These are phyloP conservation scores for Heliosperma pusillum DNA, from an alignment of 148 eudicot genomes.

Conservation along the genomic window DNA sequence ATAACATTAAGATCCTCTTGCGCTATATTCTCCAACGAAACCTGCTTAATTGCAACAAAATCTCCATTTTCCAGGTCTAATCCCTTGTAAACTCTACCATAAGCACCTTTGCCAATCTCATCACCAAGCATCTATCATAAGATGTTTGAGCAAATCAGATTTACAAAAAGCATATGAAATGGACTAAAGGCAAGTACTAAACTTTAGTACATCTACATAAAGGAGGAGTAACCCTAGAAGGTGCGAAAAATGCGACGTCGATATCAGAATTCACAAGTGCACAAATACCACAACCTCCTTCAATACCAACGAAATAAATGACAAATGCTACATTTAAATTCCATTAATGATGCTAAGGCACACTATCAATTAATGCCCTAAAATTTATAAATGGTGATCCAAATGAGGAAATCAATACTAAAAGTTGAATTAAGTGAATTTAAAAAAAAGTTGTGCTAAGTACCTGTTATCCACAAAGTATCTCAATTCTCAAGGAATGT, in stretches of 20 bases:
- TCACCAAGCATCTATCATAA: slow-evolving; percentile 81
- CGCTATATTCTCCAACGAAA: slow-evolving; percentile 92
- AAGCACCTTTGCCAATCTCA: slow-evolving; percentile 99
- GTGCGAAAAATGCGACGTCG: background rate
- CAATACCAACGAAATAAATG: background rate
- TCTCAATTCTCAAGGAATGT: no score
- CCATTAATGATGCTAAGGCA: background rate
- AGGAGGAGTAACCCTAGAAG: no score
- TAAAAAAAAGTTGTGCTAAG: background rate
- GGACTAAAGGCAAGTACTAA: background rate
- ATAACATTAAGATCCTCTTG: slow-evolving; percentile 94
- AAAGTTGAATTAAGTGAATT: no score
- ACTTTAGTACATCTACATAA: no score
- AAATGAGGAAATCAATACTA: no score
- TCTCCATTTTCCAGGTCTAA: slow-evolving; percentile 99
- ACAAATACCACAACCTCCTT: background rate
- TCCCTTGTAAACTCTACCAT: slow-evolving; percentile 98
- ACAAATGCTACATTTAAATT: background rate
- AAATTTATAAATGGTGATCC: background rate
- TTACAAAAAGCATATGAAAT: background rate
- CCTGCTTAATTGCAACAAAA: slow-evolving; percentile 97
- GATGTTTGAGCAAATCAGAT: background rate
- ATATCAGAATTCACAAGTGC: background rate
- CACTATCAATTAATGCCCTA: background rate
- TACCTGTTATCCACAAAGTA: no score